phyloP scores from a whole-genome alignment of 345 rosid genomes.

The Rhizophora apiculata region DNA sequence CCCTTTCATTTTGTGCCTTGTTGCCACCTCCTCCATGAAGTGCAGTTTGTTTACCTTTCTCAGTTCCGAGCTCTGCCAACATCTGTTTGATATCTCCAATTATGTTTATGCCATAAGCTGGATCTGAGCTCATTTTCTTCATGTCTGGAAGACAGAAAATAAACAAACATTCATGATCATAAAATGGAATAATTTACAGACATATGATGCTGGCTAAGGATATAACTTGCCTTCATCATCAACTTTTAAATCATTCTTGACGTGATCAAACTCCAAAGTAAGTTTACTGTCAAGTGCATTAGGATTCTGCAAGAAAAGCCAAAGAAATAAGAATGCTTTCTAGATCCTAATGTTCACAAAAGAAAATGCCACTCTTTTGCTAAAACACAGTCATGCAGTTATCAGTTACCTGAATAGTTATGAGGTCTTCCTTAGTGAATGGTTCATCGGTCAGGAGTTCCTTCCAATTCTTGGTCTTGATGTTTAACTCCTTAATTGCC shows the following conservation, averaged over 20 bases:
- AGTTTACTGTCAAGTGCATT: slow-evolving; percentile 62
- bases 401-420: slow-evolving; percentile 67
- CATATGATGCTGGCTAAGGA: slow-evolving; percentile 1
- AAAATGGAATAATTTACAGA: slow-evolving; percentile 4
- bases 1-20: slow-evolving; percentile 91
- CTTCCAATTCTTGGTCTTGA: slow-evolving; percentile 91
- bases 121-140: slow-evolving; percentile 66
- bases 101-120: slow-evolving; percentile 67
- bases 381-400: slow-evolving; percentile 14
- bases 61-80: slow-evolving; percentile 90
- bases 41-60: slow-evolving; percentile 78
- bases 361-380: slow-evolving; percentile 8
- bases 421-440: slow-evolving; percentile 72
- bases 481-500: slow-evolving; percentile 89
- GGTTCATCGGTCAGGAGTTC: slow-evolving; percentile 88
- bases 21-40: slow-evolving; percentile 93
- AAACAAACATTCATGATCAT: slow-evolving; percentile 9
- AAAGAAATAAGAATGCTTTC: slow-evolving; percentile 8
- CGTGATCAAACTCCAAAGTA: slow-evolving; percentile 85
- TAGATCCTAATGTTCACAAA: neutral
- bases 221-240: slow-evolving; percentile 74
- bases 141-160: slow-evolving; percentile 41
- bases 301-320: slow-evolving; percentile 59
- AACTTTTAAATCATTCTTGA: slow-evolving; percentile 63
- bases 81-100: slow-evolving; percentile 84